These are phyloP conservation scores for Globisporangium parvum DNA, from an alignment of 352 stramenopile genomes.

Conservation along the genomic window DNA sequence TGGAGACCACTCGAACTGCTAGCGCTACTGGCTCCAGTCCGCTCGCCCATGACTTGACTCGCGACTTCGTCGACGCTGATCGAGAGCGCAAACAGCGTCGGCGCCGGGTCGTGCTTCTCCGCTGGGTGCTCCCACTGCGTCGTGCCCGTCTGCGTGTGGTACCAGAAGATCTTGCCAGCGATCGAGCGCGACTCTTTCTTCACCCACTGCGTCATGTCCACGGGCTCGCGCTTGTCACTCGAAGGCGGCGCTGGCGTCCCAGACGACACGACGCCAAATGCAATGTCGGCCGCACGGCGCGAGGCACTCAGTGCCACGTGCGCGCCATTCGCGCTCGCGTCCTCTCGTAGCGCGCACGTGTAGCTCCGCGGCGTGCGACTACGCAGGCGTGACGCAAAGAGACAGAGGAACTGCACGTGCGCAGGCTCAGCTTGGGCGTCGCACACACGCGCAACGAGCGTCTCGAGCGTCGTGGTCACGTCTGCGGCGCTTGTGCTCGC, in stretches of 20 bases:
- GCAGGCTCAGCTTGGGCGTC: conserved; percentile 29
- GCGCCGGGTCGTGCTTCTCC: conserved; percentile 49
- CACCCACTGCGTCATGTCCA: conserved; percentile 80
- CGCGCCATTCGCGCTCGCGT: conserved; percentile 7
- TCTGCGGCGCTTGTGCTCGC: conserved; percentile 24
- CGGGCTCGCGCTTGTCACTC: conserved; percentile 20
- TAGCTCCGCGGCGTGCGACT: conserved; percentile 61
- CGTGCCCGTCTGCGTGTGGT: conserved; percentile 63
- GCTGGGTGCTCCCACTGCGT: conserved; percentile 79
- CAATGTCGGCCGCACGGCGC: conserved; percentile 47
- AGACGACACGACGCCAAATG: conserved; percentile 31
- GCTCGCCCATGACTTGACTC: conserved; percentile 55
- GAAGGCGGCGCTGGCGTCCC: conserved; percentile 5
- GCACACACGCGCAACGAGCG: conserved; percentile 16
- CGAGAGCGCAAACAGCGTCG: conserved; percentile 57
- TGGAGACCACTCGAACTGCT: conserved; percentile 22
- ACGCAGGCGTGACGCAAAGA: conserved; percentile 52
- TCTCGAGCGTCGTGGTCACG: conserved; percentile 35
- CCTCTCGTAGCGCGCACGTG: conserved; percentile 46
- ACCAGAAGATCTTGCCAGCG: conserved; percentile 75
- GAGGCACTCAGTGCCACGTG: conserved; percentile 38
- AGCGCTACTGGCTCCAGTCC: conserved; percentile 14
- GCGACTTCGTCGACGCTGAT: conserved; percentile 68
- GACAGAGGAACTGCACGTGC: conserved; percentile 51
- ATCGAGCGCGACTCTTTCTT: conserved; percentile 71